These are phyloP conservation scores for Friedmanniomyces endolithicus DNA, from an alignment of 495 filamentous ascomycete species.

Conservation along the genomic window DNA sequence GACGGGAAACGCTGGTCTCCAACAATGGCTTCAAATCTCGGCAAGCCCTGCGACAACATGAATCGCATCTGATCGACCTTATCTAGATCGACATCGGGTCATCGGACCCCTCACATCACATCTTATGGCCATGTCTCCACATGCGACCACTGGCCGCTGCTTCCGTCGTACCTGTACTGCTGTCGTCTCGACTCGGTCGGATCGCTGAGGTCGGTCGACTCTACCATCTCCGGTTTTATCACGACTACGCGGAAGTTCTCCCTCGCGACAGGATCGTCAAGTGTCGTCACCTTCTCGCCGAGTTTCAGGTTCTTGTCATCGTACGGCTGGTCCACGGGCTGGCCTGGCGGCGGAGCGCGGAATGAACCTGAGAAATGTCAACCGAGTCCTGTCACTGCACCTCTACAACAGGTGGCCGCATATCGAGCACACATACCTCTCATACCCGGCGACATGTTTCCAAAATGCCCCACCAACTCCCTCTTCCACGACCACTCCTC, in stretches of 20 bases:
- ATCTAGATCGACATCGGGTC: not conserved
- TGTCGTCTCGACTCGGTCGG: constrained; percentile 51
- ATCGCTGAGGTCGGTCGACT: constrained; percentile 61
- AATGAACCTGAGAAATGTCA: constrained; percentile 45
- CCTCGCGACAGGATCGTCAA: constrained; percentile 56
- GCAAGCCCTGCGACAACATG: too few species aligned
- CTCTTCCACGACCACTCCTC: constrained; percentile 46
- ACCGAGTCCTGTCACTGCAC: not conserved
- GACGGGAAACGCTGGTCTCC: not conserved
- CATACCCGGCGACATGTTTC: constrained; percentile 60
- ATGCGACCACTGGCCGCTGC: constrained; percentile 53
- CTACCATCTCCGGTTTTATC: constrained; percentile 67
- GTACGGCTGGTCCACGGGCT: constrained; percentile 36
- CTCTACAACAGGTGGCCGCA: not conserved
- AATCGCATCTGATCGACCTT: not conserved
- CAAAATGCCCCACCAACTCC: constrained; percentile 78
- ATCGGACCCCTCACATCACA: not conserved
- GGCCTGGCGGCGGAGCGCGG: constrained; percentile 62
- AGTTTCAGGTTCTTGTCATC: constrained; percentile 42
- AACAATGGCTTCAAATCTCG: too few species aligned
- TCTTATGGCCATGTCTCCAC: constrained; percentile 65
- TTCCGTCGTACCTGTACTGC: constrained; percentile 47
- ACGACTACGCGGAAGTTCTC: constrained; percentile 76
- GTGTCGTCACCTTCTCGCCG: constrained; percentile 55
- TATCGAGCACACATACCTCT: constrained; percentile 23